Evolutionary conservation across 495 filamentous ascomycete species (phyloP), one percentile per base, ranked within the genome.

Genomic region (Astrothelium macrocarpum): DNA sequence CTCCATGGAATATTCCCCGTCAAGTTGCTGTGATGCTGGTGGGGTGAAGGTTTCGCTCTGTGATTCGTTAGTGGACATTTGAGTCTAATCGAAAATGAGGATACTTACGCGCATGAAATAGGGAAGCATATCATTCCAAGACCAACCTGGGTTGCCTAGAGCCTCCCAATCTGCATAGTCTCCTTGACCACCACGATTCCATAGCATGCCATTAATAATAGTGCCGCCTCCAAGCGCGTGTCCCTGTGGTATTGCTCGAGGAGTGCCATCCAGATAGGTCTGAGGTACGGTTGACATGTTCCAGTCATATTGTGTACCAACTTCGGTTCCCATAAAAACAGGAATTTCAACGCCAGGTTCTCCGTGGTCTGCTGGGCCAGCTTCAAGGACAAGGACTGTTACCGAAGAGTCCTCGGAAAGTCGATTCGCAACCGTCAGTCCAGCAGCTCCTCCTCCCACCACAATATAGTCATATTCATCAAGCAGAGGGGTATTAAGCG

Each of bases 361-460:
- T 3, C 43, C 60, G n/a, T 62, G 3, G 25, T 67, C 67, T 42
- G 64, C 59, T 9, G 62, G 67, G 3, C 70, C 70, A 29, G 70
- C 70, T 66, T 71, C 70, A 32, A 71, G 63, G 0, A 71, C 32
- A 20, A 71, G 68, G 10, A 71, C 70, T 14, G 61, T 63, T 18
- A 53, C 28, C 0, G 36, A 56, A 56, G 49, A 29, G 20, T 56
- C 49, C 25, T 56, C 49, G 16, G 69, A 63, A 10, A 71, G 67
- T 9, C 69, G 69, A 39, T 67, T 68, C 1, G 70, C 70, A 2
- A 72, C 60, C 9, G 68, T 70, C 29, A 72, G 53, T 5, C 70
- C 70, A n/a, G 68, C 62, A 36, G 69, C 62, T 18, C 70, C 70
- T 28, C 70, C 70, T 28, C 70, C 70, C 49, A 56, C 67, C 32